A percentile compares a stretch with the other conserved stretches of the same genome.
These are phyloP conservation scores for Phaeosphaeria sp. DNA, from an alignment of 2,329 filamentous ascomycete species.

Conservation along the genomic window DNA sequence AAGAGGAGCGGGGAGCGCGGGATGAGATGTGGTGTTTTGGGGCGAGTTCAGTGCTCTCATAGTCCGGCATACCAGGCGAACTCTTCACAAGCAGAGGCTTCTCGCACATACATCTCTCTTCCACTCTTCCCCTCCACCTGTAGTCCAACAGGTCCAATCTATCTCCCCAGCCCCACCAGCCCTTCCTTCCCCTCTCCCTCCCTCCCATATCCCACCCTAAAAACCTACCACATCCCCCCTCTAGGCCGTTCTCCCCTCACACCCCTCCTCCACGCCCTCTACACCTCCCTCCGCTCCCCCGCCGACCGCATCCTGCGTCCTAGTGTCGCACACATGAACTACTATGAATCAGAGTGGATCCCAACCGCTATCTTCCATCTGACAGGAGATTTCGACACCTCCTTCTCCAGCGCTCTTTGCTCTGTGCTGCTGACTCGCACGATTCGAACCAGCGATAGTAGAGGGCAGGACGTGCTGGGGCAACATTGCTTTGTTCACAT, in stretches of 20 bases:
- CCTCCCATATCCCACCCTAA: too few relatives aligned
- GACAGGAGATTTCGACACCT: background rate
- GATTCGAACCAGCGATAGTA: background rate
- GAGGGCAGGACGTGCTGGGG: background rate
- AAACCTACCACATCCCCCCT: background rate
- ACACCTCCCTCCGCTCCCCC: background rate
- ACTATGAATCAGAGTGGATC: background rate
- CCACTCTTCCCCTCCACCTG: too few relatives aligned
- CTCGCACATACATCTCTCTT: too few relatives aligned
- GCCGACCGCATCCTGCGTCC: background rate
- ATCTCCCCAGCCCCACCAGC: too few relatives aligned
- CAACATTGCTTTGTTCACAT: conserved; percentile 1
- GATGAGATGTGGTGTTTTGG: background rate
- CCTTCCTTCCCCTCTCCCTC: too few relatives aligned
- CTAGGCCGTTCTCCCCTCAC: background rate
- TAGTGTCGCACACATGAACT: background rate
- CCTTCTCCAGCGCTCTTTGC: background rate
- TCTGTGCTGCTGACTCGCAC: background rate
- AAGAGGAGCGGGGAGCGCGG: too few relatives aligned
- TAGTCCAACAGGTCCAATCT: too few relatives aligned
- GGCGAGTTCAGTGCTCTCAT: too few relatives aligned
- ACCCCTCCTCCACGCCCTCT: background rate
- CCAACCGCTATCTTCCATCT: background rate
- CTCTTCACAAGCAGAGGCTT: too few relatives aligned
- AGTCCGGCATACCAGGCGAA: too few relatives aligned